Percentiles rank a stretch among this genome's conserved stretches.
Conservation (phyloP, 2,329 filamentous ascomycete species). For the Beauveria bassiana region DNA sequence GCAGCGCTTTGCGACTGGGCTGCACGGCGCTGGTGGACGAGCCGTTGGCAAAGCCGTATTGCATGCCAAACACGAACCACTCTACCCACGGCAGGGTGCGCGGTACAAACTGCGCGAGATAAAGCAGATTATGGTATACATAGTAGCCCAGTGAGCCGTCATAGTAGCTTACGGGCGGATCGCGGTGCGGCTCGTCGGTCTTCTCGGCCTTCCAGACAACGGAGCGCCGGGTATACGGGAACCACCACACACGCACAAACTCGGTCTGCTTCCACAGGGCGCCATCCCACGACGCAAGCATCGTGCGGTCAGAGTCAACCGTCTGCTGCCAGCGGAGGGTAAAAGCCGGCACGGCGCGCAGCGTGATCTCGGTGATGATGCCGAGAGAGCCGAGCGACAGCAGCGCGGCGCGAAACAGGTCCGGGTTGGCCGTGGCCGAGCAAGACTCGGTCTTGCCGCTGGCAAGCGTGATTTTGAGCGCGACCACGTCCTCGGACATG, state of each 20-base stretch:
- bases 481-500: slow-evolving; percentile 68
- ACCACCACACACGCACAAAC: slow-evolving; percentile 95
- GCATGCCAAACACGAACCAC: slow-evolving; percentile 96
- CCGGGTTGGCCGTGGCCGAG: slow-evolving; percentile 57
- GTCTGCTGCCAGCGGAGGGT: slow-evolving; percentile 83
- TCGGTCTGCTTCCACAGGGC: slow-evolving; percentile 77
- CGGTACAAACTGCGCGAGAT: slow-evolving; percentile 69
- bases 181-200: slow-evolving; percentile 52
- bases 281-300: slow-evolving; percentile 64
- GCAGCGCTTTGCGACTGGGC: slow-evolving; percentile 67
- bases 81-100: slow-evolving; percentile 80
- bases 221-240: slow-evolving; percentile 81
- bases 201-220: slow-evolving; percentile 87
- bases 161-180: slow-evolving; percentile 66
- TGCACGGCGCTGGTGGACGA: slow-evolving; percentile 67
- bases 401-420: slow-evolving; percentile 82
- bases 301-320: slow-evolving; percentile 59
- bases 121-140: slow-evolving; percentile 86
- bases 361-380: slow-evolving; percentile 83
- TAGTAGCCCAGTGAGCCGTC: slow-evolving; percentile 77
- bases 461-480: slow-evolving; percentile 72
- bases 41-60: slow-evolving; percentile 80
- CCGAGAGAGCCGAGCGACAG: slow-evolving; percentile 84
- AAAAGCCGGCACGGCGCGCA: slow-evolving; percentile 71
- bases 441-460: slow-evolving; percentile 70